phyloP scores from a whole-genome alignment of 169 alveolate species.

The Plasmodium cynomolgi region DNA sequence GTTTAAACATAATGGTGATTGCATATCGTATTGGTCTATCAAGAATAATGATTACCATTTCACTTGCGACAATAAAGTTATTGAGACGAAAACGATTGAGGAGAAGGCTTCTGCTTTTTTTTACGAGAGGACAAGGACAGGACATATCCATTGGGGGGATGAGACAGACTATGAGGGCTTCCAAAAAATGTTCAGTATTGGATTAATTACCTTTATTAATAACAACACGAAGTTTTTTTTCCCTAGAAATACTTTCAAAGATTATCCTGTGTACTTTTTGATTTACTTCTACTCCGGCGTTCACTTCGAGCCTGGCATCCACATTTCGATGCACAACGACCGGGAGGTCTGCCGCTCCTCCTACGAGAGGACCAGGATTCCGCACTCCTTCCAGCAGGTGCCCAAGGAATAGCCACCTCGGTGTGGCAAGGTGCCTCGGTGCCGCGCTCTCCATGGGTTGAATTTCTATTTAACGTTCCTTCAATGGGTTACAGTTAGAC shows the following conservation, averaged over 20 bases:
- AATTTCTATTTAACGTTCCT: neutral
- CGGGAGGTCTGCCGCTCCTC: neutral
- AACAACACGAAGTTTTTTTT: slow-evolving; percentile 24
- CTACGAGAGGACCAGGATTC: slow-evolving; percentile 4
- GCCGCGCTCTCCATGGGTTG: neutral
- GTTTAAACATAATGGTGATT: slow-evolving; percentile 17
- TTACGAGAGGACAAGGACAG: slow-evolving; percentile 57
- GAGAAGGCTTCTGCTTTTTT: slow-evolving; percentile 55
- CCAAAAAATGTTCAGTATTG: slow-evolving; percentile 67
- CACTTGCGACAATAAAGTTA: slow-evolving; percentile 25
- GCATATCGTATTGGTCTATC: slow-evolving; percentile 47
- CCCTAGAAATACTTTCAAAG: slow-evolving; percentile 4
- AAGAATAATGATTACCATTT: slow-evolving; percentile 56
- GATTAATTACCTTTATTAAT: slow-evolving; percentile 60
- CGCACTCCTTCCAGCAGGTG: slow-evolving; percentile 9
- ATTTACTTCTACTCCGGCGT: slow-evolving; percentile 43
- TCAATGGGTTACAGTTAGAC: neutral
- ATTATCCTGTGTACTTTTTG: slow-evolving; percentile 22
- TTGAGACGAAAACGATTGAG: slow-evolving; percentile 26
- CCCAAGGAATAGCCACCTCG: neutral
- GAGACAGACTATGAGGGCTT: slow-evolving; percentile 65
- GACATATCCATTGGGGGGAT: slow-evolving; percentile 70
- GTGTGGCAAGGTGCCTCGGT: neutral
- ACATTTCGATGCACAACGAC: neutral
- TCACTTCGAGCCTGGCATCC: slow-evolving; percentile 56